Conservation (phyloP, 2,329 filamentous ascomycete genomes). For the Orbilia ellipsospora region DNA sequence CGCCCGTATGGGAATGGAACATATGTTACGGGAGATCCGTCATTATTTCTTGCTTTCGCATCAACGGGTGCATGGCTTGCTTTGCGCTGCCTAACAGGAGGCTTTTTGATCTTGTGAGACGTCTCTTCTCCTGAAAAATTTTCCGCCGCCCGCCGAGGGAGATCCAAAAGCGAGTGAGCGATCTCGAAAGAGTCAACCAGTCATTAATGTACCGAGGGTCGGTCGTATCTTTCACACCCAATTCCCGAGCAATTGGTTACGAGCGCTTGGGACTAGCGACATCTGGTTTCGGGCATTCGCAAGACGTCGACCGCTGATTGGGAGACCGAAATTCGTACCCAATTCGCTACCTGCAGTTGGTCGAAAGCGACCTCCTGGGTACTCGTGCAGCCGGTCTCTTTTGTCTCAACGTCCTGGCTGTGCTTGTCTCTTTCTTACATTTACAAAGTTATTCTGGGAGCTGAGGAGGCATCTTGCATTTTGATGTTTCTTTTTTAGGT, state of each 20-base stretch:
- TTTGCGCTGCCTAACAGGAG: conserved; percentile 21
- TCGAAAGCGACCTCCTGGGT: conserved; percentile 33
- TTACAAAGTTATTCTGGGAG: conserved; percentile 24
- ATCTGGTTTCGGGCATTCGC: conserved; percentile 11
- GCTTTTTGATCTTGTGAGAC: conserved; percentile 1
- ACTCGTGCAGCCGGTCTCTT: conserved; percentile 20
- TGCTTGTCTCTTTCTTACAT: conserved; percentile 6
- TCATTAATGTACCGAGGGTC: conserved; percentile 5
- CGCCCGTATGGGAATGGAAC: conserved; percentile 25
- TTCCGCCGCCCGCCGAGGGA: background rate
- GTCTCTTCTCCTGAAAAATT: background rate
- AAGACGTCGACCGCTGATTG: conserved; percentile 40
- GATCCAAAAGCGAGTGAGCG: background rate
- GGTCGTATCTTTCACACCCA: conserved; percentile 17
- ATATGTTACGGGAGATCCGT: conserved; percentile 10
- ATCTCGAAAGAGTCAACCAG: no score
- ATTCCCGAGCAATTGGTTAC: conserved; percentile 45
- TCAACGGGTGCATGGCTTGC: background rate
- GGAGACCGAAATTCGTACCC: conserved; percentile 19
- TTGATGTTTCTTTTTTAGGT: conserved; percentile 16
- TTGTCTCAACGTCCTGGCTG: conserved; percentile 40
- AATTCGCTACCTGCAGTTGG: conserved; percentile 21
- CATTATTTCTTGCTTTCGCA: conserved; percentile 7
- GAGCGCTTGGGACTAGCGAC: conserved; percentile 49
- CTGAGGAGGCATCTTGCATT: conserved; percentile 22